Conservation (phyloP, 192 early-diverging fungal genomes). For the Rhizoclosmatium globosum region DNA sequence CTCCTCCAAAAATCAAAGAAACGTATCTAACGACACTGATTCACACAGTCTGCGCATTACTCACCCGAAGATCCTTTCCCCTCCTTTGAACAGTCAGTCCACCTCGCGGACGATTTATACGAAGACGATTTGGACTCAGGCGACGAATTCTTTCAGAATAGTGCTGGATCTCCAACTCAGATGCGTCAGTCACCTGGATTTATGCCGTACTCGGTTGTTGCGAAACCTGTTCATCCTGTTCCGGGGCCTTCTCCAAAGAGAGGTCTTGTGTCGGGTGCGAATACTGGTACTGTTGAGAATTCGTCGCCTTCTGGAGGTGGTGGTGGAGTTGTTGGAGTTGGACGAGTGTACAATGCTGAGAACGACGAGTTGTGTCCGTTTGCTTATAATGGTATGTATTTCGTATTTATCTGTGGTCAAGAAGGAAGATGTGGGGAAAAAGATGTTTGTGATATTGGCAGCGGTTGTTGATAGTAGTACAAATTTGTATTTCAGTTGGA, state of each 20-base stretch:
- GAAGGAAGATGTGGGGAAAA: too few relatives aligned
- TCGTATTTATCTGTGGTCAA: too few relatives aligned
- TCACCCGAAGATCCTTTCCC: not conserved
- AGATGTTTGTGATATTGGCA: too few relatives aligned
- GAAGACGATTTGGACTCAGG: not conserved
- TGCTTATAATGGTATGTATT: slow-evolving; percentile 47
- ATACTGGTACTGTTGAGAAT: not conserved
- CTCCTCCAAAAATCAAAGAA: too few relatives aligned
- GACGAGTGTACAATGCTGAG: not conserved
- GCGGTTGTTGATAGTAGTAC: too few relatives aligned
- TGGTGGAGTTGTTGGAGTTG: not conserved
- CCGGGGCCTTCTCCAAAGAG: not conserved
- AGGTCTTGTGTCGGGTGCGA: not conserved
- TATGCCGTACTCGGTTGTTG: slow-evolving; percentile 30
- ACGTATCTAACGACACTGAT: too few relatives aligned
- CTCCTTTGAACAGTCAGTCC: not conserved
- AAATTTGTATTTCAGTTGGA: too few relatives aligned
- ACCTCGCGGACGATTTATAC: not conserved
- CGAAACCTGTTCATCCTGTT: slow-evolving; percentile 18
- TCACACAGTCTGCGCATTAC: too few relatives aligned
- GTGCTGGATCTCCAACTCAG: not conserved
- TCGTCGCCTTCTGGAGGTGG: not conserved
- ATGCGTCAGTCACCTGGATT: not conserved
- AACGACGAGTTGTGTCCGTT: slow-evolving; percentile 51
- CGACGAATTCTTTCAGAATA: not conserved